These are phyloP conservation scores for Colletotrichum graminicola DNA, from an alignment of 2,329 filamentous ascomycete genomes.

Conservation along the genomic window DNA sequence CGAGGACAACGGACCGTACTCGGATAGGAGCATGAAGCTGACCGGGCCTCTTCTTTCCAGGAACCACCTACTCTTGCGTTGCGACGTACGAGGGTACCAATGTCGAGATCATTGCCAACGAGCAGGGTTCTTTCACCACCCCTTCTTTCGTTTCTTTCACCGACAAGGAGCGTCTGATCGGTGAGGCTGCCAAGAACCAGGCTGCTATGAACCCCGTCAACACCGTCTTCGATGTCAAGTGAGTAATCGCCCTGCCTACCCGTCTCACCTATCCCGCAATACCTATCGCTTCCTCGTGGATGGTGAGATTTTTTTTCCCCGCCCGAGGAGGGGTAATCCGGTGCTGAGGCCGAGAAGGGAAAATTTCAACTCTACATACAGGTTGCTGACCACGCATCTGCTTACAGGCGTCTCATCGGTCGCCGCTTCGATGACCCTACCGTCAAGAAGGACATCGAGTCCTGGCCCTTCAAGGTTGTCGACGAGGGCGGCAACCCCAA, in stretches of 20 bases:
- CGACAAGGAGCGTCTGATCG: slow-evolving; percentile 97
- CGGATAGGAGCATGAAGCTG: slow-evolving; percentile 39
- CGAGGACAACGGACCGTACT: neutral
- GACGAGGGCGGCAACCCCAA: slow-evolving; percentile 89
- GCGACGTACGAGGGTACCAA: slow-evolving; percentile 99
- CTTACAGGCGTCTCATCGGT: slow-evolving; percentile 90
- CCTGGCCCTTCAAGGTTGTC: slow-evolving; percentile 99
- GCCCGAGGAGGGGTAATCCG: slow-evolving; percentile 35
- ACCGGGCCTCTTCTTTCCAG: slow-evolving; percentile 59
- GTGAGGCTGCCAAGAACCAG: slow-evolving; percentile 99
- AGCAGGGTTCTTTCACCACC: slow-evolving; percentile 99
- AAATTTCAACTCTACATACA: slow-evolving; percentile 10
- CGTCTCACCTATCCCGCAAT: slow-evolving; percentile 7
- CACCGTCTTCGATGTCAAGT: slow-evolving; percentile 99
- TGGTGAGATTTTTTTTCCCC: slow-evolving; percentile 28
- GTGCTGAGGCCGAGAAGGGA: neutral
- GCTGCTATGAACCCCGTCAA: slow-evolving; percentile 99
- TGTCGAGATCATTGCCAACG: slow-evolving; percentile 99
- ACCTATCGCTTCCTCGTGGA: neutral
- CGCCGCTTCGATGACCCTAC: slow-evolving; percentile 94
- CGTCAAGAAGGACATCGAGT: slow-evolving; percentile 99
- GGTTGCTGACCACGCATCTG: slow-evolving; percentile 34
- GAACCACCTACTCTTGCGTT: slow-evolving; percentile 99
- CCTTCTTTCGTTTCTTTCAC: slow-evolving; percentile 99
- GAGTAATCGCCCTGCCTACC: slow-evolving; percentile 61